Percentiles rank a stretch among this genome's conserved stretches.
Evolutionary conservation across 495 filamentous ascomycete species (phyloP).

Genomic region (Letharia columbiana): DNA sequence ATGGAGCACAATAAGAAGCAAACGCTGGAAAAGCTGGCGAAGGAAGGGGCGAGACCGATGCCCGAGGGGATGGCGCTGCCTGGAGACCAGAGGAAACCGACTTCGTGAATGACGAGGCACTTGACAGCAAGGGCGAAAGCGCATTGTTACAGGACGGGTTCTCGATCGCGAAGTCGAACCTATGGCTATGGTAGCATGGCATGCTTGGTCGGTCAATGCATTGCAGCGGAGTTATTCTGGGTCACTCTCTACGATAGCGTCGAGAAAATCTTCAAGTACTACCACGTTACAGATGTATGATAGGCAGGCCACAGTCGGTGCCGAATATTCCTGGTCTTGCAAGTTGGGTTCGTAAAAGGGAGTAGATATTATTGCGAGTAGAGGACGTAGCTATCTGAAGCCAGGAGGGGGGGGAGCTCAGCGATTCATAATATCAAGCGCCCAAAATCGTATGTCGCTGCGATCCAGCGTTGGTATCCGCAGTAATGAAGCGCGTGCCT

Average conservation of each 20-base stretch:
- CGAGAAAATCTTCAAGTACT: not conserved
- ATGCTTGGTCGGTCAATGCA: conserved; percentile 2
- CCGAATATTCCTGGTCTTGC: not conserved
- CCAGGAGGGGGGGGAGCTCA: not conserved
- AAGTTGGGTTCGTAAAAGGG: not conserved
- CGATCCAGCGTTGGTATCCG: conserved; percentile 14
- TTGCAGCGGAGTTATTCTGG: conserved; percentile 2
- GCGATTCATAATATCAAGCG: not conserved
- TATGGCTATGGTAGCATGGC: not conserved
- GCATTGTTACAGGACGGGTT: not conserved
- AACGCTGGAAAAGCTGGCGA: conserved; percentile 67
- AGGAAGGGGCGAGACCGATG: conserved; percentile 58
- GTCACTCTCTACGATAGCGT: conserved; percentile 2
- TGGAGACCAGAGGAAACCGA: conserved; percentile 7
- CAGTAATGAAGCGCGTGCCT: not conserved
- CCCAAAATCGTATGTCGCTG: conserved; percentile 3
- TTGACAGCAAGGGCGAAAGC: not conserved
- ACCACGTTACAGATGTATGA: not conserved
- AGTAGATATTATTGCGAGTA: not conserved
- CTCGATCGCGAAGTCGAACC: not conserved
- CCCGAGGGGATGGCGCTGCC: conserved; percentile 45
- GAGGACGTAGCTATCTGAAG: not conserved
- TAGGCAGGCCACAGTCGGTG: not conserved
- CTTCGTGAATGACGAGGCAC: not conserved
- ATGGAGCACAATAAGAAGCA: conserved; percentile 80